These are phyloP conservation scores for Moesziomyces sp. DNA, from an alignment of 1,284 basidiomycete genomes.

Conservation along the genomic window DNA sequence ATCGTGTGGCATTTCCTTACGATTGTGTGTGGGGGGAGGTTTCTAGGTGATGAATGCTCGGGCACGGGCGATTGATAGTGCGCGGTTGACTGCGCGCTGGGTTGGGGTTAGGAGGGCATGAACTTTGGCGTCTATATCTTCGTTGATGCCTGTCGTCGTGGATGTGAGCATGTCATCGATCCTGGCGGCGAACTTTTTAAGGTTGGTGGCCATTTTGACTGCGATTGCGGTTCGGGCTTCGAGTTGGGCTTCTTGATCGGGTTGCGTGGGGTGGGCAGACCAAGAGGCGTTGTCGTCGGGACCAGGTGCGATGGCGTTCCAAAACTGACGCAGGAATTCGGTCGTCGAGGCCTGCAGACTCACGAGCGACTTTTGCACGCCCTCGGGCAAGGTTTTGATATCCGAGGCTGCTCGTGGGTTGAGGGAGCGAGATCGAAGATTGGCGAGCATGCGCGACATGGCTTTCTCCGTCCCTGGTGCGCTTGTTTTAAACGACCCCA, in stretches of 20 bases:
- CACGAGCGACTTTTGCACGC: slow-evolving; percentile 81
- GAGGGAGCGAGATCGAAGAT: slow-evolving; percentile 19
- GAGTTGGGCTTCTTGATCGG: background rate
- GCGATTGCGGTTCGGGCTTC: background rate
- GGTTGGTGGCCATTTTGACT: slow-evolving; percentile 36
- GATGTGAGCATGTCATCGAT: slow-evolving; percentile 9
- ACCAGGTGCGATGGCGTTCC: slow-evolving; percentile 83
- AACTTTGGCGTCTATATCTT: slow-evolving; percentile 14
- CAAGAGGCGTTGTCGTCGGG: slow-evolving; percentile 5
- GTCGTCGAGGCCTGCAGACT: slow-evolving; percentile 91
- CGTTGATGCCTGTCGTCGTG: slow-evolving; percentile 13
- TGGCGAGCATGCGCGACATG: slow-evolving; percentile 22
- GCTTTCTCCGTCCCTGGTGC: slow-evolving; percentile 1
- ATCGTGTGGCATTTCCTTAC: background rate
- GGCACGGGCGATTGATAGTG: slow-evolving; percentile 8
- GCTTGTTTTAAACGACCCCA: slow-evolving; percentile 17
- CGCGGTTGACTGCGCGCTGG: slow-evolving; percentile 15
- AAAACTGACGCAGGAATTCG: slow-evolving; percentile 96
- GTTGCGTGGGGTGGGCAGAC: background rate
- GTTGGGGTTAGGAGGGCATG: slow-evolving; percentile 13
- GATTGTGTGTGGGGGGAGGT: background rate
- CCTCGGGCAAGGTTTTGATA: slow-evolving; percentile 77
- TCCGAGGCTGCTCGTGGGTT: slow-evolving; percentile 7
- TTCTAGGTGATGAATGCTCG: slow-evolving; percentile 12
- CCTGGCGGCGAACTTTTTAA: slow-evolving; percentile 9